Conservation (phyloP, 768 basidiomycete genomes). For the Lentinula sp. region DNA sequence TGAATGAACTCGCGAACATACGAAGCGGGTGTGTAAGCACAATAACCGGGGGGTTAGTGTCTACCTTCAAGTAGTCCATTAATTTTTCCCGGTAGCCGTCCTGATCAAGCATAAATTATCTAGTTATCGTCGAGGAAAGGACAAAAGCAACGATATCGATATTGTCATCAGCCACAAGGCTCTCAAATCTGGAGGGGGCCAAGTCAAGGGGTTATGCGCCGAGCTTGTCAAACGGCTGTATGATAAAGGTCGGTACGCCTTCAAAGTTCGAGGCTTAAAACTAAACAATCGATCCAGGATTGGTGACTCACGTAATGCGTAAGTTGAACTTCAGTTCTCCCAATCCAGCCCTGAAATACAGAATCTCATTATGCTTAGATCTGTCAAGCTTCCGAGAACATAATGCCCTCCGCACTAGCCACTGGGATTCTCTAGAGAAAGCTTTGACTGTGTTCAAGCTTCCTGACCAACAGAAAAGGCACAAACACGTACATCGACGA, state of each 20-base stretch:
- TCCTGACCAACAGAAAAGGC: constrained; percentile 28
- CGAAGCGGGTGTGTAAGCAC: constrained; percentile 66
- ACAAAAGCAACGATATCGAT: constrained; percentile 79
- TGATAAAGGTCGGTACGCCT: constrained; percentile 35
- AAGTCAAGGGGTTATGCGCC: constrained; percentile 58
- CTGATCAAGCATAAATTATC: not conserved
- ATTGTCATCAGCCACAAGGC: constrained; percentile 79
- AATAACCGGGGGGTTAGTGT: constrained; percentile 73
- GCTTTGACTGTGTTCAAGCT: constrained; percentile 74
- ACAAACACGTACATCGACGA: constrained; percentile 49
- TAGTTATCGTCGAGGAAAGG: constrained; percentile 84
- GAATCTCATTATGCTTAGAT: constrained; percentile 29
- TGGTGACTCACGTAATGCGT: constrained; percentile 86
- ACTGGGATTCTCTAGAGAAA: constrained; percentile 82
- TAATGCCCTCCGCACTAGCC: constrained; percentile 46
- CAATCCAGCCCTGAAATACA: not conserved
- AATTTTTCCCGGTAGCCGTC: not conserved
- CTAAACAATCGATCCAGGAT: constrained; percentile 29
- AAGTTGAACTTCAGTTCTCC: not conserved
- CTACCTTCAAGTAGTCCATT: not conserved
- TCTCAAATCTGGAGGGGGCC: constrained; percentile 29
- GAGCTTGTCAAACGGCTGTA: constrained; percentile 53
- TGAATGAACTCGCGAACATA: constrained; percentile 57
- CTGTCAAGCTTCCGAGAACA: constrained; percentile 54
- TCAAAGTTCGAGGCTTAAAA: not conserved